These are phyloP conservation scores for Jackrogersella minutella DNA, from an alignment of 495 filamentous ascomycete genomes.

Conservation along the genomic window DNA sequence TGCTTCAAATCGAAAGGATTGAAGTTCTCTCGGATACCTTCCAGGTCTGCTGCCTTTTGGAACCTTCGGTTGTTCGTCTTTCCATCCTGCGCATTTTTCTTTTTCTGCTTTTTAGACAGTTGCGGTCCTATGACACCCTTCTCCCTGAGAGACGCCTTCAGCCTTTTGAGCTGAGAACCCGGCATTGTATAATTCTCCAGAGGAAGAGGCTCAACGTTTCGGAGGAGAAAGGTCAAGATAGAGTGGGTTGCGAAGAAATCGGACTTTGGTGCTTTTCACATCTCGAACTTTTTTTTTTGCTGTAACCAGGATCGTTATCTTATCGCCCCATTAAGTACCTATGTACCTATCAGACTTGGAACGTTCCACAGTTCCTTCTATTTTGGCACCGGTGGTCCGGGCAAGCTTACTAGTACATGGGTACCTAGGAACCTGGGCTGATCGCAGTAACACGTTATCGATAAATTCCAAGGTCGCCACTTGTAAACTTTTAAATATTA, in stretches of 20 bases:
- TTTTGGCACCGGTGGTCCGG: no score
- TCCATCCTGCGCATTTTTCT: slow-evolving; percentile 71
- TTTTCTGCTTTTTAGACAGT: slow-evolving; percentile 90
- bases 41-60: slow-evolving; percentile 76
- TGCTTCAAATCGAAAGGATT: slow-evolving; percentile 95
- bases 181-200: slow-evolving; percentile 66
- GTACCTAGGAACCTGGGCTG: no score
- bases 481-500: no score
- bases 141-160: slow-evolving; percentile 86
- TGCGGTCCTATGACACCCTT: slow-evolving; percentile 88
- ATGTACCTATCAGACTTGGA: no score
- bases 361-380: no score
- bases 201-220: background rate
- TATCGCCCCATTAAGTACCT: slow-evolving; percentile 14
- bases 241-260: background rate
- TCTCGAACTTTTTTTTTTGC: slow-evolving; percentile 37
- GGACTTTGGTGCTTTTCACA: background rate
- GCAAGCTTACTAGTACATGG: no score
- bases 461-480: no score
- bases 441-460: no score
- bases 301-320: slow-evolving; percentile 16
- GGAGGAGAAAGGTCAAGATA: background rate
- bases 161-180: slow-evolving; percentile 93
- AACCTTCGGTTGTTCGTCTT: slow-evolving; percentile 70
- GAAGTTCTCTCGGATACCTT: slow-evolving; percentile 90